These are phyloP conservation scores for Apiotrichum brassicae DNA, from an alignment of 1,284 basidiomycete genomes.

Conservation along the genomic window DNA sequence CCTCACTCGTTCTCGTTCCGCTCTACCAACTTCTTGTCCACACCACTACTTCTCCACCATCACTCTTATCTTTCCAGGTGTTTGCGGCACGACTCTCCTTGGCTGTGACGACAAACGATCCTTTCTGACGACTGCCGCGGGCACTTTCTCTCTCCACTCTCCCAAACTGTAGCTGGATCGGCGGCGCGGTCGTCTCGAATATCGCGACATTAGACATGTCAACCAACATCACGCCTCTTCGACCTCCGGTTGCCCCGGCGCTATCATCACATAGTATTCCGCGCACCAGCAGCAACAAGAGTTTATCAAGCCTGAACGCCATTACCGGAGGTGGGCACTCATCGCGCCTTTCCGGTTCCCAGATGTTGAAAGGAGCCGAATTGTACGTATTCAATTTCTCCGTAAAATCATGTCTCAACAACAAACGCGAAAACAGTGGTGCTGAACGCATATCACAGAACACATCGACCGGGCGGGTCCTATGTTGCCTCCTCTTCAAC, in stretches of 20 bases:
- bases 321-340: no score
- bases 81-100: no score
- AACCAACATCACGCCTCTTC: background rate
- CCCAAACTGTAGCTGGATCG: no score
- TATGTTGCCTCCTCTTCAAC: background rate
- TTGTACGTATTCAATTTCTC: background rate
- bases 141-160: background rate
- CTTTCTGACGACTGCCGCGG: no score
- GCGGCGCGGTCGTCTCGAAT: no score
- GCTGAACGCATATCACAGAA: background rate
- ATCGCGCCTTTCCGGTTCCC: background rate
- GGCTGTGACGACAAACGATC: no score
- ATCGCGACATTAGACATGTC: no score
- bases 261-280: background rate
- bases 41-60: no score
- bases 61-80: no score
- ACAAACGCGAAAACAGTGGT: background rate
- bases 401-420: no score
- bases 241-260: background rate
- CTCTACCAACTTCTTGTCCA: no score
- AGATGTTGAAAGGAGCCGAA: background rate
- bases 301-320: background rate
- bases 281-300: background rate
- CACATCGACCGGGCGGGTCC: background rate
- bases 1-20: no score